Base-by-base conservation (phyloP, 2,329 filamentous ascomycete species). In the Lachnum nothofagi region DNA sequence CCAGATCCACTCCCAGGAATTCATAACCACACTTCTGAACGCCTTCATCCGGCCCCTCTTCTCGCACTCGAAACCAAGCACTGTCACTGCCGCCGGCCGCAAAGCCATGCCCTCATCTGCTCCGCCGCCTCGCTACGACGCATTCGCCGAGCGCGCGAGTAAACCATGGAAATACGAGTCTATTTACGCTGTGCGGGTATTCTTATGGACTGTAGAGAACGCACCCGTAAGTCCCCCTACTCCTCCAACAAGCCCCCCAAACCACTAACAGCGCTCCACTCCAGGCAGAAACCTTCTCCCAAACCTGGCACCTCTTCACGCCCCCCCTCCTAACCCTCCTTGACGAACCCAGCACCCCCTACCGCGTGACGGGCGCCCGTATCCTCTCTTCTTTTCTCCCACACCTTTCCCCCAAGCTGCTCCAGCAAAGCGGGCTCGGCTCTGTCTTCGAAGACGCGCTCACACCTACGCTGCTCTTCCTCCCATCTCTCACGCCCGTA, bases 401-500 rank as follows among this genome's bases (percentile, higher is more conserved):
- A 9, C 74, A 70, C 43, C 78, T 80, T 37, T 75, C 80, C 0
- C 54, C 68, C 1, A 62, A 67, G 4, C 71, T 84, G 2, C 72
- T 91, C 38, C 66, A 65, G 10, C 72, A 73, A 39, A 86, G 82
- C 0, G 86, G 86, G 1, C 77, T 91, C 6, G 77, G 76, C 19
- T 69, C 75, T 12, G 77, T 91, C 22, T 85, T 91, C 52, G 77
- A 84, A 60, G 78, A 88, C 17, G 78, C 83, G 3, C 68, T 88
- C 2, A 76, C 83, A 55, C 86, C 88, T 0, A 81, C 83, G 29
- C 75, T 95, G n/a, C 75, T 85, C 6, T 87, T 82, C 59, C 74
- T 95, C 5, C 91, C 91, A 0, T 80, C 76, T 10, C 71, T 95
- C 35, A 95, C 88, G 0, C 82, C 86, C 0, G 85, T 88, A 60